phyloP scores from a whole-genome alignment of 805 yeast genomes.

The Lipomyces spencermartinsiae region DNA sequence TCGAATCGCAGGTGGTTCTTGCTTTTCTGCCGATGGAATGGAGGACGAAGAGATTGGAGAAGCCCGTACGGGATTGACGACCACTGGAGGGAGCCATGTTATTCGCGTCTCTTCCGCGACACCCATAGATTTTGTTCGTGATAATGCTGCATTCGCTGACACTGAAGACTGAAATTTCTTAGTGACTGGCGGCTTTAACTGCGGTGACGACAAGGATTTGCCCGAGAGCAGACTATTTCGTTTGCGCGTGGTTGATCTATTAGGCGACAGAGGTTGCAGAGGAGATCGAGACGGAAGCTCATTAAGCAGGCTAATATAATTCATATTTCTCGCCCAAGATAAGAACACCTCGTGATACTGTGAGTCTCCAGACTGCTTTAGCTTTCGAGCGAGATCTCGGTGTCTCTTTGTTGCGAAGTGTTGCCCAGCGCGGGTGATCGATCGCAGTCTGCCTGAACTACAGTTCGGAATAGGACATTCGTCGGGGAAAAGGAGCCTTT shows the following conservation, averaged over 20 bases:
- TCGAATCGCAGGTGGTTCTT: background rate
- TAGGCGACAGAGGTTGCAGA: background rate
- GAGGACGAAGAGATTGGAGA: background rate
- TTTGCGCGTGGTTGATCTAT: background rate
- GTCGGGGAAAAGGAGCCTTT: background rate
- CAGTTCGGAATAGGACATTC: slow-evolving; percentile 8
- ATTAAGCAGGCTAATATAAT: slow-evolving; percentile 4
- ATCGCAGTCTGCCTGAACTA: slow-evolving; percentile 9
- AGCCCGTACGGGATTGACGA: background rate
- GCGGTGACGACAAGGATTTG: slow-evolving; percentile 5
- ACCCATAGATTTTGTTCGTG: background rate
- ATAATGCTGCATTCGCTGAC: background rate
- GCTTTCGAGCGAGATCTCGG: slow-evolving; percentile 7
- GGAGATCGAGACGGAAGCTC: slow-evolving; percentile 6
- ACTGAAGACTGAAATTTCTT: background rate
- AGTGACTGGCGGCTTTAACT: background rate
- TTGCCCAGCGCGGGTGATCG: slow-evolving; percentile 1
- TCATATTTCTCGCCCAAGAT: background rate
- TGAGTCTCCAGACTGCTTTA: background rate
- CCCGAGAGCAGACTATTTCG: background rate
- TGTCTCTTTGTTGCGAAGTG: slow-evolving; percentile 10
- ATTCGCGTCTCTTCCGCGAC: background rate
- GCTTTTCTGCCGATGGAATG: background rate
- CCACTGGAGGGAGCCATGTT: slow-evolving; percentile 7
- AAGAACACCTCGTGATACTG: slow-evolving; percentile 4